Percentiles rank a stretch among this genome's conserved stretches.
phyloP scores from a whole-genome alignment of 345 rosid species.

The Citrus medica region DNA sequence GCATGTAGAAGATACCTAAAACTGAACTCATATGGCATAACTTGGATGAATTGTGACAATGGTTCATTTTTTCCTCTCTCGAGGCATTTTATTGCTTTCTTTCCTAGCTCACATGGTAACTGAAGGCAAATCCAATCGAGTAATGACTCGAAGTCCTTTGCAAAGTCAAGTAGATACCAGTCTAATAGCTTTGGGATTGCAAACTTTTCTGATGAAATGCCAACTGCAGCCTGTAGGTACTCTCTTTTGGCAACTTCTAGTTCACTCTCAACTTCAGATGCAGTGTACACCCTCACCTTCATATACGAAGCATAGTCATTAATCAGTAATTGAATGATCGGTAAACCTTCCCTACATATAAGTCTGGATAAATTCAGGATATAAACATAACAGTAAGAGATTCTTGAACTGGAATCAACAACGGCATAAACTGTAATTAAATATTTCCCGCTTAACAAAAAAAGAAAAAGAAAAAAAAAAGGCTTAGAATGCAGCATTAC shows the following conservation, averaged over 20 bases:
- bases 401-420: not conserved
- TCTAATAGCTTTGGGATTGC: constrained; percentile 71
- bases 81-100: constrained; percentile 66
- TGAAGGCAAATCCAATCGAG: constrained; percentile 90
- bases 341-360: not conserved
- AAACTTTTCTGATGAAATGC: constrained; percentile 47
- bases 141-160: constrained; percentile 74
- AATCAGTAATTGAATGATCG: constrained; percentile 17
- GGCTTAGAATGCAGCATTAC: not conserved
- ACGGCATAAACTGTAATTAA: not conserved
- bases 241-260: constrained; percentile 72
- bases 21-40: constrained; percentile 65
- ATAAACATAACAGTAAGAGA: not conserved
- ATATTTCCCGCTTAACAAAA: not conserved
- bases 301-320: constrained; percentile 10
- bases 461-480: too few relatives aligned
- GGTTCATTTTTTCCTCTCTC: constrained; percentile 51
- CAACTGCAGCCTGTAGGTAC: constrained; percentile 74
- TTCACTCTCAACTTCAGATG: constrained; percentile 58
- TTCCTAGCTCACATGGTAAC: constrained; percentile 65
- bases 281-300: constrained; percentile 74
- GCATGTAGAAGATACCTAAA: constrained; percentile 69
- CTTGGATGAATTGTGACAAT: constrained; percentile 42
- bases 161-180: constrained; percentile 83
- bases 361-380: not conserved